Evolutionary conservation across 305 asterid genomes (phyloP).

Genomic region (Fraxinus angustifolia): DNA sequence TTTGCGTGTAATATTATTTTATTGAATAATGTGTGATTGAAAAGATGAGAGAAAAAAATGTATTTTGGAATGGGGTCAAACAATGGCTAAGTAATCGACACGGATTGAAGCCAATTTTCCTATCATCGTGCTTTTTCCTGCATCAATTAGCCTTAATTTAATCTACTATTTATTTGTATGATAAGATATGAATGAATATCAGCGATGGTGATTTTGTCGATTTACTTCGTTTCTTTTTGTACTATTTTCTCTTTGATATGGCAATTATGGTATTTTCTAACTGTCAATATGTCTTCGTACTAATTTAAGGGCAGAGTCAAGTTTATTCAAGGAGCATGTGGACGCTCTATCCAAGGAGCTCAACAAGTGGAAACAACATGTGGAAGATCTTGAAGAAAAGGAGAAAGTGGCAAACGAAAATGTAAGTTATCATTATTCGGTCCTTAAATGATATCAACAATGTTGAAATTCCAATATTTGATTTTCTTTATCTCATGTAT

Average conservation of each 20-base stretch:
- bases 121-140: not conserved
- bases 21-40: no score
- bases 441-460: constrained; percentile 16
- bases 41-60: no score
- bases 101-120: not conserved
- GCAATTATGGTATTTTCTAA: constrained; percentile 19
- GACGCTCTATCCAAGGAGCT: constrained; percentile 81
- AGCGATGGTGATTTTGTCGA: not conserved
- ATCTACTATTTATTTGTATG: not conserved
- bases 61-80: no score
- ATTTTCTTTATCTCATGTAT: not conserved
- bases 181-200: not conserved
- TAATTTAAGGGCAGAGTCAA: constrained; percentile 81
- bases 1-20: no score
- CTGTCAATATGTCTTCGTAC: constrained; percentile 28
- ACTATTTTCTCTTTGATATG: not conserved
- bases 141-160: not conserved
- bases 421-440: constrained; percentile 41
- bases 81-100: not conserved
- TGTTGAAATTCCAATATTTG: not conserved
- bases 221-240: not conserved
- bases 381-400: constrained; percentile 83
- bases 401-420: constrained; percentile 94
- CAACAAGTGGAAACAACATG: constrained; percentile 65
- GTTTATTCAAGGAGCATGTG: constrained; percentile 60